These are phyloP conservation scores for Dalbergia cultrata DNA, from an alignment of 306 rosid genomes.

Conservation along the genomic window DNA sequence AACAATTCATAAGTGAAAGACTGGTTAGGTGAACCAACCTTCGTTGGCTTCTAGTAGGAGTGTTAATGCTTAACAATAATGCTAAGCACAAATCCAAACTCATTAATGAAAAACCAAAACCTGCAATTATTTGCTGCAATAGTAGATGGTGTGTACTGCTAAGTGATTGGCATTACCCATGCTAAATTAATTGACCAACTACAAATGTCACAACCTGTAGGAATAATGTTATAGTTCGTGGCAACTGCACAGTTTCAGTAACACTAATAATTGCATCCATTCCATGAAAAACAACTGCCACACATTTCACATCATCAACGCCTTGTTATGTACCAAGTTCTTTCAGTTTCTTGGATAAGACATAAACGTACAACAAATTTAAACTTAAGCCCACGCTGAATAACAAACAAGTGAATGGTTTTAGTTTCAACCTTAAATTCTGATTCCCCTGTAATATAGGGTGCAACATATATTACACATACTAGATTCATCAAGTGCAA, in stretches of 20 bases:
- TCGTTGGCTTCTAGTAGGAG: too few species aligned
- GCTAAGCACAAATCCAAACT: too few species aligned
- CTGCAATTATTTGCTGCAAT: too few species aligned
- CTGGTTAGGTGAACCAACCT: too few species aligned
- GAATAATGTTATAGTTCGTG: too few species aligned
- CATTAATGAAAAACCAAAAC: too few species aligned
- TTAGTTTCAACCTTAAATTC: constrained; percentile 37
- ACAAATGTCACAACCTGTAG: too few species aligned
- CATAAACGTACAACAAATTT: constrained; percentile 16
- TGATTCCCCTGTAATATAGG: constrained; percentile 1
- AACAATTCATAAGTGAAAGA: too few species aligned
- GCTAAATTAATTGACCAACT: too few species aligned
- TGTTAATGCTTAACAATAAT: too few species aligned
- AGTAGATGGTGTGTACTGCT: too few species aligned
- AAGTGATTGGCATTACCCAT: too few species aligned
- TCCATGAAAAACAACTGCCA: constrained; percentile 11
- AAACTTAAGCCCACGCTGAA: constrained; percentile 35
- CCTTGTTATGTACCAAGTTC: constrained; percentile 4
- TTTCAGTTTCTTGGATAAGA: background rate
- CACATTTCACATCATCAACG: background rate
- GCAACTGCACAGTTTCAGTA: background rate
- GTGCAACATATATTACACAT: constrained; percentile 3
- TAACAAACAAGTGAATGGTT: constrained; percentile 8
- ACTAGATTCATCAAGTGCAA: constrained; percentile 30
- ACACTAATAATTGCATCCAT: background rate